Conservation (phyloP, 2,329 filamentous ascomycete genomes). For the Cordyceps pruinosa region DNA sequence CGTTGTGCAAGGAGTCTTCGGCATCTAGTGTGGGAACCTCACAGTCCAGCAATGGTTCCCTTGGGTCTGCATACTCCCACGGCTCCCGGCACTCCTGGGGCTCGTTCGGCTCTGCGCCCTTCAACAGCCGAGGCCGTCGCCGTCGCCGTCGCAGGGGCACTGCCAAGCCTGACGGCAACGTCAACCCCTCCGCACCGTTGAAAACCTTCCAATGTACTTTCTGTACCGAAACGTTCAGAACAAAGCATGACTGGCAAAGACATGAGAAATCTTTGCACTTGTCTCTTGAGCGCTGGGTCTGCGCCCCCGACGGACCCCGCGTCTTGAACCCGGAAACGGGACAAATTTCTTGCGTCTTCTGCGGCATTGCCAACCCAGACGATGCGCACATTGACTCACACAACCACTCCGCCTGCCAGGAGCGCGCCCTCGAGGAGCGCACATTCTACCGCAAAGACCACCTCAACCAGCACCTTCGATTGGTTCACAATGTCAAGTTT, state of each 20-base stretch:
- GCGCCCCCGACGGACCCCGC: conserved; percentile 49
- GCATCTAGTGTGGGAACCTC: conserved; percentile 55
- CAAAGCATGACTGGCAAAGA: conserved; percentile 63
- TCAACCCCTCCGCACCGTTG: conserved; percentile 34
- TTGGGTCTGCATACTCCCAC: conserved; percentile 52
- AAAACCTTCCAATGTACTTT: conserved; percentile 62
- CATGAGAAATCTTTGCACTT: conserved; percentile 63
- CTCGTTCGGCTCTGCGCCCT: conserved; percentile 40
- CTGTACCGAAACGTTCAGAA: conserved; percentile 61
- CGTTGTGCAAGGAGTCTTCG: conserved; percentile 53
- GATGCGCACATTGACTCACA: conserved; percentile 51
- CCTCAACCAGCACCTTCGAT: conserved; percentile 56
- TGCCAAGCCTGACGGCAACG: conserved; percentile 29
- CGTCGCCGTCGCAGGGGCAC: conserved; percentile 42
- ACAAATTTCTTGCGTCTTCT: conserved; percentile 51
- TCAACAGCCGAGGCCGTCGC: conserved; percentile 38
- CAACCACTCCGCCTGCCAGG: conserved; percentile 58
- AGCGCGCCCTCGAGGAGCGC: conserved; percentile 54
- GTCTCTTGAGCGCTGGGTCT: conserved; percentile 61
- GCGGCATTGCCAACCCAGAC: conserved; percentile 47
- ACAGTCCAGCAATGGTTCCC: conserved; percentile 51
- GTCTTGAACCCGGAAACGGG: conserved; percentile 55
- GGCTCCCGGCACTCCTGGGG: conserved; percentile 50
- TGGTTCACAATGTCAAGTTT: conserved; percentile 58
- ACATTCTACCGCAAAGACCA: conserved; percentile 63